Evolutionary conservation across 805 yeast species (phyloP), one percentile per base, ranked within the genome.

Genomic region (Hanseniaspora thailandica): DNA sequence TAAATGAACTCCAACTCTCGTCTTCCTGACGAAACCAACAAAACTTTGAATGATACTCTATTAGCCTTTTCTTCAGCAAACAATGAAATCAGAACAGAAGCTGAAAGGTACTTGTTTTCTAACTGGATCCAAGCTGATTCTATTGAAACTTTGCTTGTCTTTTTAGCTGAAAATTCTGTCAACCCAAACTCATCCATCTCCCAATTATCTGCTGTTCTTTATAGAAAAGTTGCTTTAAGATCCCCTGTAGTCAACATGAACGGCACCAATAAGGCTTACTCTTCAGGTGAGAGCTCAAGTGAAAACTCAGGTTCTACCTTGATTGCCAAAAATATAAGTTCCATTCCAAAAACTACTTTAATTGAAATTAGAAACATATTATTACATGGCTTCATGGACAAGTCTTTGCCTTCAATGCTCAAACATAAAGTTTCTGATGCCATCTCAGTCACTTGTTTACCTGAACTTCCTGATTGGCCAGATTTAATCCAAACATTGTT

Each of bases 371-470:
- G 94, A 58, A 60, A 71, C 17, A 72, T 78, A 22, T 74, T 90
- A 36, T 72, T 89, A 58, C 76, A 76, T 55, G 97, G 96, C 15
- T 86, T 90, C 61, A 64, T 77, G 3, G 65, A 79, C 10, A 81
- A 75, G 56, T 86, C 82, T 64, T 71, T 84, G n/a, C 79, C 78
- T 57, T 36, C 47, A 20, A 78, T 77, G 57, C 87, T 87, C 31
- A 81, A 97, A 64, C 96, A 90, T 67, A 93, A 90, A 64, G 71
- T 93, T 47, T 82, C 96, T 2, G 98, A 93, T 71, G 95, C 95
- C 8, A 83, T 93, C 46, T 86, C 97, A 0, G 97, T 89, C 68
- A 78, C 90, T 45, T 94, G 96, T 1, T 81, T 82, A 61, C 83
- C 80, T 55, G 81, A 77, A 13, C 66, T 71, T 45, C 72, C 71